phyloP scores from a whole-genome alignment of 768 basidiomycete species.

The Rhodosporidiobolus odoratus region DNA sequence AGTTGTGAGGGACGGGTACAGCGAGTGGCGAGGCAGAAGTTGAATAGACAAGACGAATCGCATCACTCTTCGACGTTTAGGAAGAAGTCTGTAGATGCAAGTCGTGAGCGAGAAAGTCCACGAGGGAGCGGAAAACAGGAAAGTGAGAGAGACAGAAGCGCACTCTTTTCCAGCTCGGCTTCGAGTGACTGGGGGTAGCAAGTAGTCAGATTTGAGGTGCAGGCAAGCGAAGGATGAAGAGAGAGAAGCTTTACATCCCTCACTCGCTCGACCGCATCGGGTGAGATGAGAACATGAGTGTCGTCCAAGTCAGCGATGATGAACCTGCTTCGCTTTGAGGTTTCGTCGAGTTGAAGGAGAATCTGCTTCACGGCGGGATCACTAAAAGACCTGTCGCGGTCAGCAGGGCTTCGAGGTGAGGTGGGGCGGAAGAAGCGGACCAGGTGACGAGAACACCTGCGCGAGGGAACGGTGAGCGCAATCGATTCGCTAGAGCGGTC shows the following conservation, averaged over 20 bases:
- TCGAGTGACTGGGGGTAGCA: slow-evolving; percentile 22
- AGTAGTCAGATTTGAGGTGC: neutral
- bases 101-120: neutral
- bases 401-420: neutral
- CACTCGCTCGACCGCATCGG: slow-evolving; percentile 71
- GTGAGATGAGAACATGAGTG: slow-evolving; percentile 72
- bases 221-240: neutral
- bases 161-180: slow-evolving; percentile 1
- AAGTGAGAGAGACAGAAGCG: neutral
- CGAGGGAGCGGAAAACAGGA: neutral
- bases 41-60: too few relatives aligned
- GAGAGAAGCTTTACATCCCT: neutral
- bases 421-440: slow-evolving; percentile 4
- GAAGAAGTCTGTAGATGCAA: neutral
- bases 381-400: slow-evolving; percentile 47
- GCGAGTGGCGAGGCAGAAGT: too few relatives aligned
- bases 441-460: slow-evolving; percentile 38
- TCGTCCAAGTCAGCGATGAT: slow-evolving; percentile 84
- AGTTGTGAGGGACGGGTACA: too few relatives aligned
- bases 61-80: neutral
- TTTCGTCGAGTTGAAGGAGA: slow-evolving; percentile 67
- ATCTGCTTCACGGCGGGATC: slow-evolving; percentile 88
- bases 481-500: rapidly evolving
- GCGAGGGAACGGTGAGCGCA: neutral
- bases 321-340: slow-evolving; percentile 49